Evolutionary conservation across 2,329 filamentous ascomycete species (phyloP), one percentile per base, ranked within the genome.

Genomic region (Fusarium sacchari): DNA sequence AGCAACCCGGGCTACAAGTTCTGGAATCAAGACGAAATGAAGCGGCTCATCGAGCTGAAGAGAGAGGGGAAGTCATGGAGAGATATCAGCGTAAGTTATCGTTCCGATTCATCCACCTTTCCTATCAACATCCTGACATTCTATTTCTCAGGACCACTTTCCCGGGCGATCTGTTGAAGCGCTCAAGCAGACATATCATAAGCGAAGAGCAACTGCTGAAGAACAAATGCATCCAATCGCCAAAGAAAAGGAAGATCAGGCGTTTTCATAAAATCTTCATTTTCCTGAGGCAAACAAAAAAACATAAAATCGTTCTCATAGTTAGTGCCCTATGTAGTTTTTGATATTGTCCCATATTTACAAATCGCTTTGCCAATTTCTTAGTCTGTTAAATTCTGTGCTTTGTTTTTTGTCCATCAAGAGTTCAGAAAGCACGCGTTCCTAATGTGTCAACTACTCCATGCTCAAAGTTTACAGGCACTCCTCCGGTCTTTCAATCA

Each of bases 311-410:
- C 32, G 32, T 9, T 18, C 12, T 22, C 14, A n/a, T 55, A 10
- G 11, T 20, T 2, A 53, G 12, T n/a, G 22, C 6, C 7, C 15
- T 22, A 6, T 18, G 13, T 28, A 7, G 10, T 22, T 2, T 13
- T 37, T 9, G 26, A 37, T 3, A 11, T 17, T n/a, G 15, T 17
- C 14, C 7, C 14, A 9, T 4, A 6, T 15, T 36, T 15, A 7
- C 13, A 7, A 17, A 2, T 11, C 3, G 3, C 13, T 10, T 6
- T 7, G 2, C 28, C 20, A 3, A 6, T 6, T 15, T 36, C 22
- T 28, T 13, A 1, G 4, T 24, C 10, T 26, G 6, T 7, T 7
- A 6, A 9, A 4, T 9, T 18, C 17, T 8, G 17, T 18, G 20
- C 10, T 39, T 18, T 28, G 12, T 34, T n/a, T 30, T 34, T 15